Evolutionary conservation across 441 rosid genomes (phyloP), one percentile per base, ranked within the genome.

Genomic region (Corymbia calophylla): DNA sequence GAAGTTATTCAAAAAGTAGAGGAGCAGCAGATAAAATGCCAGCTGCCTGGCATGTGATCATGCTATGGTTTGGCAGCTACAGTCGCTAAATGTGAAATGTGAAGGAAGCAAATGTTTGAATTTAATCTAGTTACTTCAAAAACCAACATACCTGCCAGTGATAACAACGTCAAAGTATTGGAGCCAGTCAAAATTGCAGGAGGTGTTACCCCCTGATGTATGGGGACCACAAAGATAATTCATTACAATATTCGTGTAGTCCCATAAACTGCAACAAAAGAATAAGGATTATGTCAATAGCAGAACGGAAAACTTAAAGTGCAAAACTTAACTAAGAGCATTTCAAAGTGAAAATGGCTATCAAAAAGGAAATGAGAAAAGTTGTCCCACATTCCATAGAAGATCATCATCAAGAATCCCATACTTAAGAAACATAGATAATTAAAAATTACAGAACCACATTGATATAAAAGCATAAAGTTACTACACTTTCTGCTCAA

Each of bases 221-320:
- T 90, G 93, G 5, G 94, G 91, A 89, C 95, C 95, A 91, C 99
- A 97, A 87, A 98, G 99, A 91, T 97, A 98, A 91, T 95, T 98
- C 99, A 98, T 98, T 94, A 98, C 99, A 89, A 98, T 92, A 91
- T 96, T 96, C 80, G 99, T 96, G 89, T 98, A 98, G 94, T 98
- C 99, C 99, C 99, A 98, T 91, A 98, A 95, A 92, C 99, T 98
- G 97, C 95, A 94, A 93, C 47, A 54, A 70, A 91, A 87, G 54
- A 48, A 58, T 39, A 60, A 84, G n/a, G 31, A 90, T 70, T 53
- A n/a, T 58, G 49, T 23, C 51, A 44, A 21, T 44, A 77, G 51
- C 51, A 44, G 12, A 44, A 25, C 3, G 21, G 58, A 32, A 55
- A 86, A 55, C 48, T 32, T 86, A 19, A 48, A 32, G n/a, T 86